Evolutionary conservation across 2,329 filamentous ascomycete genomes (phyloP).

Genomic region (Claviceps digitariae): DNA sequence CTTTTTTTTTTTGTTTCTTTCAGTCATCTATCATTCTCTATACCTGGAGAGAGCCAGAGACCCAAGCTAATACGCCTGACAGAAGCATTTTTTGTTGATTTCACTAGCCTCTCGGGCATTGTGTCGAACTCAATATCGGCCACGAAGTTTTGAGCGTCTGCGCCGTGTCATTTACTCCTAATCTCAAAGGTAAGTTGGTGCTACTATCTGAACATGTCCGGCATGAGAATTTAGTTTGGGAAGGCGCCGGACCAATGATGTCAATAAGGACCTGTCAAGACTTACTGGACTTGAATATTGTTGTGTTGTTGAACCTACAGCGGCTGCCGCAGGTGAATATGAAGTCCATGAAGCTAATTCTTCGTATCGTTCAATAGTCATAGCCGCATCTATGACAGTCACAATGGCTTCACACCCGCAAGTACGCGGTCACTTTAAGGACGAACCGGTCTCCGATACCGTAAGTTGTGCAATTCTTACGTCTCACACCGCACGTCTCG

Average conservation of each 20-base stretch:
- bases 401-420: conserved; percentile 11
- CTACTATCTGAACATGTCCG: background rate
- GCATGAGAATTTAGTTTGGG: background rate
- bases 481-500: background rate
- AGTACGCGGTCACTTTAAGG: conserved; percentile 10
- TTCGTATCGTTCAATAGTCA: background rate
- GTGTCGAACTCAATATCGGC: too few species aligned
- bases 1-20: too few species aligned
- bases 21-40: too few species aligned
- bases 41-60: too few species aligned
- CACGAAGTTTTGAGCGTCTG: too few species aligned
- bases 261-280: background rate
- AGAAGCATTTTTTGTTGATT: too few species aligned
- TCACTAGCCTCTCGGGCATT: too few species aligned
- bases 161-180: background rate
- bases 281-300: background rate
- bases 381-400: conserved; percentile 8
- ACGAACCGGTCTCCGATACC: conserved; percentile 7
- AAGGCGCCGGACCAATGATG: background rate
- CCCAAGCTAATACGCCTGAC: too few species aligned
- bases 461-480: conserved; percentile 6
- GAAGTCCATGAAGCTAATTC: background rate
- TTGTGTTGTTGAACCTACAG: background rate
- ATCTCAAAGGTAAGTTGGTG: background rate
- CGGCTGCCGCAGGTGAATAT: background rate